Base-by-base conservation (phyloP, 306 rosid species). In the Vigna hirtella region DNA sequence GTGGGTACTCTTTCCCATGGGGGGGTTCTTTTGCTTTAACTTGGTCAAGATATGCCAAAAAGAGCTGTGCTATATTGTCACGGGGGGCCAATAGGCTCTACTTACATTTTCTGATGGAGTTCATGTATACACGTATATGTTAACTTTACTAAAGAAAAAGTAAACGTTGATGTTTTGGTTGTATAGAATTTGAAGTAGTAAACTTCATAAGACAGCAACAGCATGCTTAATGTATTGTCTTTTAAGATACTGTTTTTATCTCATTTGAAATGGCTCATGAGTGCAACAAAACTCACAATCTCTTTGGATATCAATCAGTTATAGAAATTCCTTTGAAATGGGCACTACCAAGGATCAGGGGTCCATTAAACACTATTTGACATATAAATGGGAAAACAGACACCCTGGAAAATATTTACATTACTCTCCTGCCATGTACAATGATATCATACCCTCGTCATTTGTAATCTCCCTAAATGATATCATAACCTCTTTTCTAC, bases 31-130 rank as follows among this genome's bases (percentile, higher is more conserved):
- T 40, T 14, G 45, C 45, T 63, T 34, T 1, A 64, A 18, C 24
- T 3, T 9, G 8, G 45, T 57, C 73, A 72, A 45, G 30, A 55
- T 64, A 53, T 67, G 48, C 20, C 74, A 65, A 81, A 49, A 59
- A 38, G 65, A 67, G 66, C 40, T 49, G 11, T 65, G 12, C 69
- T 59, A 69, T 68, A 72, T 58, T 58, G 48, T 74, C 58, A 38
- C 18, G 49, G 15, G 62, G 68, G 62, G 68, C 66, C 55, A 73
- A 5, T 28, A 47, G 70, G 32, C 45, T 51, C 36, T 49, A 66
- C 65, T 38, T 69, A n/a, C 32, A 66, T 40, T 71, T 45, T 18
- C 61, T 36, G 40, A 67, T 73, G 38, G 42, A 56, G 9, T 36
- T 69, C 70, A 47, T 48, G 49, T 59, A 2, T 50, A 10, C 66